These are phyloP conservation scores for Piper longum DNA, from an alignment of 164 flowering plant species.

Conservation along the genomic window DNA sequence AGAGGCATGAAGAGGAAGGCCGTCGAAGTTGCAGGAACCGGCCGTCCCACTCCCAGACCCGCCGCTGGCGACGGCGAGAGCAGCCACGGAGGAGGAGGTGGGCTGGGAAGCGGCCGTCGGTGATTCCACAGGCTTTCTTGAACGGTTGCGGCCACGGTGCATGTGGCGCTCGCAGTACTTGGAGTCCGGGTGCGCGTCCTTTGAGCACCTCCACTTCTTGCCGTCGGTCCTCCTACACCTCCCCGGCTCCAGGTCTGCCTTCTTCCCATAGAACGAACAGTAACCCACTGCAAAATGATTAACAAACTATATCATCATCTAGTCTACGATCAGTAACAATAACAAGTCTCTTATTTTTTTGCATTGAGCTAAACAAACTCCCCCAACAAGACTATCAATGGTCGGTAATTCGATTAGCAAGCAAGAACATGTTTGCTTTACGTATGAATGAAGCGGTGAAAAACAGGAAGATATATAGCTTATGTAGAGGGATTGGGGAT, in stretches of 20 bases:
- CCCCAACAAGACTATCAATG: too few relatives aligned
- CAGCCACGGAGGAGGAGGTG: constrained; percentile 40
- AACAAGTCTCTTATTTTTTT: too few relatives aligned
- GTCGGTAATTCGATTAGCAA: too few relatives aligned
- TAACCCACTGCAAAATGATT: constrained; percentile 38
- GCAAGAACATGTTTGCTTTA: too few relatives aligned
- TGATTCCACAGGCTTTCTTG: constrained; percentile 99
- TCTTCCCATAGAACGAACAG: constrained; percentile 63
- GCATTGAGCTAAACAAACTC: too few relatives aligned
- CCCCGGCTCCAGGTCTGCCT: constrained; percentile 64
- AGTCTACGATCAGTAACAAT: too few relatives aligned
- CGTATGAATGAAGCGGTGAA: too few relatives aligned
- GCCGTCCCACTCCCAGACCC: constrained; percentile 4
- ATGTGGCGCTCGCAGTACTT: constrained; percentile 78
- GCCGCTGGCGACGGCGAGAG: constrained; percentile 21
- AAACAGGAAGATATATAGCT: background rate
- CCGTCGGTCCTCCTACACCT: constrained; percentile 71
- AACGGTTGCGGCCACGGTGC: constrained; percentile 77
- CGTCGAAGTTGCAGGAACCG: constrained; percentile 29
- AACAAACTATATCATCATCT: too few relatives aligned
- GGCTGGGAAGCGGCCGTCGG: constrained; percentile 50
- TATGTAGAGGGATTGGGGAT: background rate
- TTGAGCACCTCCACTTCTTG: constrained; percentile 75
- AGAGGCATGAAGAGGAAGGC: constrained; percentile 36
- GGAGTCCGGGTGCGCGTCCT: constrained; percentile 63